A percentile compares a stretch with the other conserved stretches of the same genome.
These are phyloP conservation scores for Sporisorium exsertum DNA, from an alignment of 1,284 basidiomycete species.

Conservation along the genomic window DNA sequence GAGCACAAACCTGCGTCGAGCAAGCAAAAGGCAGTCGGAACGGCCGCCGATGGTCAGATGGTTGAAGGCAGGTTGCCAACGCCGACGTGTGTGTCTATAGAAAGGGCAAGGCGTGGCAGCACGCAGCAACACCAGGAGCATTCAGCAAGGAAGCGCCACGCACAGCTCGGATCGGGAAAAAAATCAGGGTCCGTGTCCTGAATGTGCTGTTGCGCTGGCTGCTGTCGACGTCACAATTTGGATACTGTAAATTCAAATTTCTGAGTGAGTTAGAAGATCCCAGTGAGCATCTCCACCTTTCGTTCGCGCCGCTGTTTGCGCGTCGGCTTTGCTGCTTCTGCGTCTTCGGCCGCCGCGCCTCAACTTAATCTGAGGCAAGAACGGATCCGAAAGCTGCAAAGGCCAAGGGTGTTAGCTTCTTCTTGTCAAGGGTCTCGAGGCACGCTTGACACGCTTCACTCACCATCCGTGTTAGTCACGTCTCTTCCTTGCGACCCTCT, in stretches of 20 bases:
- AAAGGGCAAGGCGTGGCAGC: not conserved
- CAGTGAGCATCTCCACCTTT: slow-evolving; percentile 10
- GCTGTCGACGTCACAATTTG: slow-evolving; percentile 9
- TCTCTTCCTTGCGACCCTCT: not conserved
- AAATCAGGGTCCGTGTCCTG: slow-evolving; percentile 20
- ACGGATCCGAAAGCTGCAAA: slow-evolving; percentile 14
- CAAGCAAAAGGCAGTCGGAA: not conserved
- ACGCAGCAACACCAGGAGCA: not conserved
- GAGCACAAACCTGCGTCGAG: not conserved
- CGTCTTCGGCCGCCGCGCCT: not conserved
- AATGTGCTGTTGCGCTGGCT: not conserved
- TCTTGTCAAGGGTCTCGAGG: slow-evolving; percentile 3
- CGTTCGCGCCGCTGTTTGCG: not conserved
- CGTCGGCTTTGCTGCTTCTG: not conserved
- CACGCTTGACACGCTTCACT: not conserved
- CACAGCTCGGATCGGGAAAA: not conserved
- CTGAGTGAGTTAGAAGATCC: not conserved
- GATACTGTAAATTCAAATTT: slow-evolving; percentile 5
- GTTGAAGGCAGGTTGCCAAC: not conserved
- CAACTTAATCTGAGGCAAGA: not conserved
- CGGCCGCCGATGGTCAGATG: not conserved
- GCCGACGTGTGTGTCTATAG: not conserved
- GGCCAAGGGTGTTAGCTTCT: not conserved
- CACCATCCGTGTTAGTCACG: not conserved
- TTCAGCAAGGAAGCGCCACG: not conserved